A percentile compares a stretch with the other conserved stretches of the same genome.
Evolutionary conservation across 768 basidiomycete species (phyloP).

Genomic region (Phaffia tasmanica): DNA sequence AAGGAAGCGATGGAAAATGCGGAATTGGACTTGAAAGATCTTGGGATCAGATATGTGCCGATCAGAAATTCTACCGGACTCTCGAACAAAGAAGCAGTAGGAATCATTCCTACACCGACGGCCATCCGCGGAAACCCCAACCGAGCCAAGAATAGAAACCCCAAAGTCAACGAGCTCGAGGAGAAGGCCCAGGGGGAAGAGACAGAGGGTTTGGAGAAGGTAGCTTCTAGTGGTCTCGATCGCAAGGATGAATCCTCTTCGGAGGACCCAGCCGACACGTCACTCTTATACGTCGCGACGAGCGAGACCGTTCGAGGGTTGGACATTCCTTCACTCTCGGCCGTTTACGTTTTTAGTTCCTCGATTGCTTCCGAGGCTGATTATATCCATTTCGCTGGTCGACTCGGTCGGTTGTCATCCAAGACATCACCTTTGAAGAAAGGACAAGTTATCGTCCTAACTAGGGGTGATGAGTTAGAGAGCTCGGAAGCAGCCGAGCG

Average conservation of each 20-base stretch:
- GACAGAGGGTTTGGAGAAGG: too few species aligned
- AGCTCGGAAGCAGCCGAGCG: too few species aligned
- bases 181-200: neutral
- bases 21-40: neutral
- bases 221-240: too few species aligned
- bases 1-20: neutral
- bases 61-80: too few species aligned
- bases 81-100: too few species aligned
- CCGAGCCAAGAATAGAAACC: neutral
- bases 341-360: neutral
- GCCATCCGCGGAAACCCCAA: too few species aligned
- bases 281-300: neutral
- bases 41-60: neutral
- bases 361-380: neutral
- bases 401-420: slow-evolving; percentile 1
- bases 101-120: too few species aligned
- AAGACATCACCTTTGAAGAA: too few species aligned
- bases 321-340: neutral
- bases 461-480: too few species aligned
- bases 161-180: neutral
- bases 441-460: too few species aligned
- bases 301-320: neutral
- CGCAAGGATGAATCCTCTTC: too few species aligned
- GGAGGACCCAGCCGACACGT: neutral
- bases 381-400: slow-evolving; percentile 1